phyloP scores from a whole-genome alignment of 192 early-diverging fungal species.

The Gonapodya prolifera region DNA sequence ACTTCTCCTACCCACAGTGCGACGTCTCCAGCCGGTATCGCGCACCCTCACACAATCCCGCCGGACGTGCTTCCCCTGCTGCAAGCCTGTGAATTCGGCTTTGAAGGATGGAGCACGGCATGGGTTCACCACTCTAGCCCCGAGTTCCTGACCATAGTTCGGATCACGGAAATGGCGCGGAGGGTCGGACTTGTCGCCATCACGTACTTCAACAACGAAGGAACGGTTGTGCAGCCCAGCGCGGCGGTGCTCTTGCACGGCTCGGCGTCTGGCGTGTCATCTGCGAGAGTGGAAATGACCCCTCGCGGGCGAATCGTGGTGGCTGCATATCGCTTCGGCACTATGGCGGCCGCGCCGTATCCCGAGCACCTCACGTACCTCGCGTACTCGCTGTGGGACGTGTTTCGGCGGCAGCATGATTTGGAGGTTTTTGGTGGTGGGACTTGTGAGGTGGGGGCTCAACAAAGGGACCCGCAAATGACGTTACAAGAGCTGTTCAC shows the following conservation, averaged over 20 bases:
- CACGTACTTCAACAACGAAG: background rate
- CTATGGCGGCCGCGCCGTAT: background rate
- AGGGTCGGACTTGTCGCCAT: background rate
- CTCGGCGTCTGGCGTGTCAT: too few relatives aligned
- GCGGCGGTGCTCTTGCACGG: too few relatives aligned
- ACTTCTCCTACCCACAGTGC: too few relatives aligned
- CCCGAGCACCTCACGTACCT: background rate
- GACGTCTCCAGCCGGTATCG: too few relatives aligned
- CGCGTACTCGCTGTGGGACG: background rate
- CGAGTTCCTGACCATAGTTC: background rate
- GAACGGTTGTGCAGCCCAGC: too few relatives aligned
- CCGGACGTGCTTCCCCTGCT: background rate
- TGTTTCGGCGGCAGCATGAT: background rate
- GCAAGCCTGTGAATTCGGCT: background rate
- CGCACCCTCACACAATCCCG: too few relatives aligned
- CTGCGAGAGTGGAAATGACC: background rate
- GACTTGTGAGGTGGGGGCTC: too few relatives aligned
- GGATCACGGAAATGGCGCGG: background rate
- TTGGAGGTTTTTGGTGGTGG: background rate
- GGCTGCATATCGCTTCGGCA: background rate
- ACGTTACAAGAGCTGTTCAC: too few relatives aligned
- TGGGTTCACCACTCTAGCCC: background rate
- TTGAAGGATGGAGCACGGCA: background rate
- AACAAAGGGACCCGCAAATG: too few relatives aligned
- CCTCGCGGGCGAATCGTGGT: background rate